Evolutionary conservation across 805 yeast genomes (phyloP), one percentile per base, ranked within the genome.

Genomic region (Metschnikowia matae): DNA sequence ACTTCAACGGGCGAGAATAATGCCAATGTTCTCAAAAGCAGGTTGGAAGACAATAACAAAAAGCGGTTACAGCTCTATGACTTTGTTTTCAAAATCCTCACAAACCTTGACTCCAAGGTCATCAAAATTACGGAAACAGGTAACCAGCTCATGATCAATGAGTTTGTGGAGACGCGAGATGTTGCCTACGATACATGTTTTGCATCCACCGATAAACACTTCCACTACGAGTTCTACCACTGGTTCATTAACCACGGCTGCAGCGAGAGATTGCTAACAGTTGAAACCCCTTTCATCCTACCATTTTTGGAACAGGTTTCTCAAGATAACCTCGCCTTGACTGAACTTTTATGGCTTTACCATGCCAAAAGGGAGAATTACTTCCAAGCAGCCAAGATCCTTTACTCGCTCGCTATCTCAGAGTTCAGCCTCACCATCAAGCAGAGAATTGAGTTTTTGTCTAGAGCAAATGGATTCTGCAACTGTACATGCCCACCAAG

Each of bases 391-490:
- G 96, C 97, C 0, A 80, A 80, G 56, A 86, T 87, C 20, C 65
- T 74, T 47, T 86, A 85, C 60, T 78, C 81, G 5, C 71, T 94
- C 50, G 85, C 97, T 0, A 71, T 83, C 18, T 85, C 95, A 15
- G 84, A 82, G 47, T 89, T 89, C 65, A 78, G 79, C 10, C 73
- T 92, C 45, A 70, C 78, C 35, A 75, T 92, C 51, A 77, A 79
- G 36, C 84, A 85, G 60, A 80, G 99, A 64, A 85, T 92, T 40
- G 97, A 91, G 67, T 89, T 80, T 63, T 73, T 94, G 48, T 88
- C 97, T 1, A 79, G 97, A 57, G 97, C 97, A 1, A 87, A 86
- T 66, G 96, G 96, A 2, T 90, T 89, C 71, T 87, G 96, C 66
- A 88, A 89, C 62, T 86, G 96, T 66, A 83, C 80, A 41, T 82